phyloP scores from a whole-genome alignment of 441 rosid species.

The Brassica hybrid region DNA sequence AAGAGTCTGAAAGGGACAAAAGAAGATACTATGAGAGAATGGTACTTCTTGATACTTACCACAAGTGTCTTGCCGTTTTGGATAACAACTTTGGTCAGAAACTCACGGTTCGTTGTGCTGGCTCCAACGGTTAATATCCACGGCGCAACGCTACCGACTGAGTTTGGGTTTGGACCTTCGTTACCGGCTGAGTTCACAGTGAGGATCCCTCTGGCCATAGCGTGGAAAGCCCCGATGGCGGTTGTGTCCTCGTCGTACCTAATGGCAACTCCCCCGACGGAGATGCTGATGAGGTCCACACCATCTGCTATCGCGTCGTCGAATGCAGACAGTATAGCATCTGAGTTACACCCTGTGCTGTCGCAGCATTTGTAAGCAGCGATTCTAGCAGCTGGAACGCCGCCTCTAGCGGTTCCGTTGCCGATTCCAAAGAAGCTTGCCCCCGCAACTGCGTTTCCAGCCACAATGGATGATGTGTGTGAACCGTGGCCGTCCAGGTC shows the following conservation, averaged over 20 bases:
- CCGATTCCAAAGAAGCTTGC: background rate
- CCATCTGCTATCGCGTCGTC: slow-evolving; percentile 51
- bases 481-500: background rate
- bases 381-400: background rate
- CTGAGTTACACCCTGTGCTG: background rate
- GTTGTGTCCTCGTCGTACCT: too few relatives aligned
- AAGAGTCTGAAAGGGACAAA: background rate
- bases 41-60: slow-evolving; percentile 20
- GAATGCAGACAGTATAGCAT: slow-evolving; percentile 38
- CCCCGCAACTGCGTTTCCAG: background rate
- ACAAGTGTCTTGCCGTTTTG: slow-evolving; percentile 6
- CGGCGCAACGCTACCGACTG: slow-evolving; percentile 28
- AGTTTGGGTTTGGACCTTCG: slow-evolving; percentile 11
- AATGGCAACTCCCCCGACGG: too few relatives aligned
- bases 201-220: slow-evolving; percentile 39
- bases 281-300: slow-evolving; percentile 32
- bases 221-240: slow-evolving; percentile 29
- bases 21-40: background rate
- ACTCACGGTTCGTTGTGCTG: slow-evolving; percentile 36
- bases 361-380: background rate
- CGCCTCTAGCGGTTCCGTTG: background rate
- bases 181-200: slow-evolving; percentile 26
- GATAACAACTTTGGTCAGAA: slow-evolving; percentile 7
- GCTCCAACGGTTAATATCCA: slow-evolving; percentile 44
- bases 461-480: background rate